Evolutionary conservation across 1,139 yeast species (phyloP), one percentile per base, ranked within the genome.

Genomic region (Saccharomyces pastorianus): DNA sequence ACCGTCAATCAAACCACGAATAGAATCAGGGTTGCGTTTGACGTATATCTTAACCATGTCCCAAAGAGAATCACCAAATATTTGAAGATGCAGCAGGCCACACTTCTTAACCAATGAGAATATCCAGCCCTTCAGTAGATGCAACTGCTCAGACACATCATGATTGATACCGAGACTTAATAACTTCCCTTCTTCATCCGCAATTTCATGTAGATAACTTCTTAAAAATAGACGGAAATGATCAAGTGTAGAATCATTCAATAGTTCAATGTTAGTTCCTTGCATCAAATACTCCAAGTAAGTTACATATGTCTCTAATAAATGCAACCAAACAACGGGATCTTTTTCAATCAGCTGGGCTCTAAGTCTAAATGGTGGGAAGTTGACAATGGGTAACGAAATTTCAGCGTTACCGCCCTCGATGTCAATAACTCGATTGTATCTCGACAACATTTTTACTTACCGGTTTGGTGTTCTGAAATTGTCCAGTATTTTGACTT

Each of bases 321-420:
- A 70, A 66, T 85, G 89, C 2, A 79, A 85, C 90, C 91, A 86
- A 9, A 86, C 85, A 34, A 86, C 90, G 0, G 95, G 95, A 64
- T 86, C 95, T 61, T 82, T 85, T 63, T 86, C 93, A 8, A 85
- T 83, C 62, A 86, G 73, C 8, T 88, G 82, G 0, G 91, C 85
- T 46, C 93, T 73, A 32, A 86, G 75, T 58, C 79, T 78, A 70
- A 85, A 85, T 0, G 90, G 90, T 2, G 93, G 93, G 57, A 81
- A 86, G 46, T 80, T 79, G 5, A 88, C 87, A 13, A 85, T 80
- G 1, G 88, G 88, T 13, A 83, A 51, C 8, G 61, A 55, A 13
- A 66, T 49, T 27, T 60, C 57, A 17, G 61, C 55, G 6, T 51
- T 54, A 23, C 59, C 60, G 0, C 68, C 69, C 31, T 64, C 62